Evolutionary conservation across 1,284 basidiomycete species (phyloP).

Genomic region (Crocinoboletus sp.): DNA sequence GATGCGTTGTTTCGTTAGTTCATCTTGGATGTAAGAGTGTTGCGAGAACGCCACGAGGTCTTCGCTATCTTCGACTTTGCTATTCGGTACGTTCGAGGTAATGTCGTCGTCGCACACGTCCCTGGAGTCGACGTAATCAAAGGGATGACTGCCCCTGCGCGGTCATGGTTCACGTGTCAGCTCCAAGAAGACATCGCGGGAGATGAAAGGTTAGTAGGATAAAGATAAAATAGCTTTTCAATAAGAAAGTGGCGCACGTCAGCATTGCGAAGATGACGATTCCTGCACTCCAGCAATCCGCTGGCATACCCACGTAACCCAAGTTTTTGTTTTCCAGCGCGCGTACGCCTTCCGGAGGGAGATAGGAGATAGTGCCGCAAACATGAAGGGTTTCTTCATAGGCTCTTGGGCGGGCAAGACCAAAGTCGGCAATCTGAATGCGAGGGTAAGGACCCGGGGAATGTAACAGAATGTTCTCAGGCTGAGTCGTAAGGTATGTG

Average conservation of each 20-base stretch:
- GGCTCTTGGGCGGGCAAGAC: conserved; percentile 74
- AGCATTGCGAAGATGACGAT: conserved; percentile 79
- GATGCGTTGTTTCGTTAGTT: conserved; percentile 63
- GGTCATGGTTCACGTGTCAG: conserved; percentile 9
- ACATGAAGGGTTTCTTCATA: conserved; percentile 77
- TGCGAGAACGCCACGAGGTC: conserved; percentile 40
- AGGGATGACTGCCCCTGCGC: conserved; percentile 65
- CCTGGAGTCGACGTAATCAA: conserved; percentile 51
- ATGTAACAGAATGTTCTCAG: conserved; percentile 81
- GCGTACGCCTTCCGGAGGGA: conserved; percentile 79
- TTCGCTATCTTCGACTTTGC: conserved; percentile 17
- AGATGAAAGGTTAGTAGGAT: too few relatives aligned
- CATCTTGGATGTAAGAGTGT: conserved; percentile 47
- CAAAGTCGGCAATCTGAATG: conserved; percentile 83
- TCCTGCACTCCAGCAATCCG: conserved; percentile 83
- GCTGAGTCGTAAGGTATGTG: conserved; percentile 38
- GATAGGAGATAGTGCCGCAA: conserved; percentile 77
- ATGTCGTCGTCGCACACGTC: conserved; percentile 18
- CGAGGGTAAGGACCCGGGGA: conserved; percentile 76
- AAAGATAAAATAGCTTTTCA: too few relatives aligned
- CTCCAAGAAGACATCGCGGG: background rate
- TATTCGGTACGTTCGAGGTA: conserved; percentile 3
- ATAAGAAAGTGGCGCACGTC: conserved; percentile 45
- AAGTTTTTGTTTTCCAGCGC: conserved; percentile 67
- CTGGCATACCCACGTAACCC: conserved; percentile 72